Percentiles rank a stretch among this genome's conserved stretches.
phyloP scores from a whole-genome alignment of 169 alveolate species.

The Plasmodium knowlesi region DNA sequence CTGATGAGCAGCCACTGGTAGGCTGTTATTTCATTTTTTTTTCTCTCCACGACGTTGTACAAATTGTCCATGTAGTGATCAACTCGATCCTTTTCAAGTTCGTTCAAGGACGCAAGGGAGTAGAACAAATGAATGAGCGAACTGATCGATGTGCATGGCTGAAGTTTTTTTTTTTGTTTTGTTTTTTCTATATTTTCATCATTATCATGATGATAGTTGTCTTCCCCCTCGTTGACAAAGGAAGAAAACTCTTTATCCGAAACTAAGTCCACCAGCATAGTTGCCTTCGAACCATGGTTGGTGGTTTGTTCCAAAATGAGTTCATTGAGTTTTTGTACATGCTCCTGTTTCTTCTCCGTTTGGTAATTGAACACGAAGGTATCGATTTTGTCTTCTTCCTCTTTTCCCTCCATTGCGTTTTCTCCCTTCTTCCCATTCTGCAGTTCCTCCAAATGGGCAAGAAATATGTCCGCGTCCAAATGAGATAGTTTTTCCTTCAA shows the following conservation, averaged over 20 bases:
- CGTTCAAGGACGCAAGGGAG: slow-evolving; percentile 22
- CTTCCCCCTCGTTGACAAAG: slow-evolving; percentile 3
- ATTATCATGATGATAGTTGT: background rate
- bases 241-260: slow-evolving; percentile 25
- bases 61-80: slow-evolving; percentile 55
- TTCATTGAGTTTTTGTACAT: slow-evolving; percentile 47
- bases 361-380: slow-evolving; percentile 35
- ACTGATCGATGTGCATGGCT: slow-evolving; percentile 11
- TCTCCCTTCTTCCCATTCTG: background rate
- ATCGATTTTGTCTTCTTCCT: background rate
- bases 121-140: slow-evolving; percentile 52
- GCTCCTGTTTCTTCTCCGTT: slow-evolving; percentile 9
- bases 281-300: background rate
- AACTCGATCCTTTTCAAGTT: slow-evolving; percentile 21
- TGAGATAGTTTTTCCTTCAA: background rate
- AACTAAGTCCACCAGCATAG: background rate
- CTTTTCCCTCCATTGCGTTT: background rate
- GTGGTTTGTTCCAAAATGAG: slow-evolving; percentile 10
- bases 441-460: slow-evolving; percentile 6
- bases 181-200: background rate
- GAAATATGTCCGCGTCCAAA: slow-evolving; percentile 29
- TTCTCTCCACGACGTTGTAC: slow-evolving; percentile 31
- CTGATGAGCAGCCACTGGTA: slow-evolving; percentile 63
- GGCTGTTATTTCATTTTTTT: slow-evolving; percentile 69
- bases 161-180: background rate